Percentiles rank a stretch among this genome's conserved stretches.
Conservation (phyloP, 83 land plant species). For the Diphasiastrum complanatum region DNA sequence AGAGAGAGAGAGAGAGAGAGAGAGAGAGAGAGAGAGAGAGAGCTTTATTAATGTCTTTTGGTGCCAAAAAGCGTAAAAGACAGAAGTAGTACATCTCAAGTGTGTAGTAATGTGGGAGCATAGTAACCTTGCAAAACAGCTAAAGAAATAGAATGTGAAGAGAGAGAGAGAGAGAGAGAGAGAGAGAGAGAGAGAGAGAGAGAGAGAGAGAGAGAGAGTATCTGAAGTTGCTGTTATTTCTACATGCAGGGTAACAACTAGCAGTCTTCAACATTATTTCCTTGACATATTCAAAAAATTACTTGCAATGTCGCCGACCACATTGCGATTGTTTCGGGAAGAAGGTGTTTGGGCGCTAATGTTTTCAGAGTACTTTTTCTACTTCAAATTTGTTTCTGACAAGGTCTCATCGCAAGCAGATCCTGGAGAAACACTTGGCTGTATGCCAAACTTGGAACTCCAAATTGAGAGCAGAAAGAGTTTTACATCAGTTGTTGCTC, state of each 20-base stretch:
- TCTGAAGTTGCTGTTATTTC: too few relatives aligned
- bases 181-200: too few relatives aligned
- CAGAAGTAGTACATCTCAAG: too few relatives aligned
- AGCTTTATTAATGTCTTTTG: too few relatives aligned
- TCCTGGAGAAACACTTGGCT: constrained; percentile 11
- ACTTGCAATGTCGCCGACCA: constrained; percentile 52
- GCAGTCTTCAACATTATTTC: constrained; percentile 55
- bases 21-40: too few relatives aligned
- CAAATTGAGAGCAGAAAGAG: constrained; percentile 15
- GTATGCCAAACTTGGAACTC: constrained; percentile 2
- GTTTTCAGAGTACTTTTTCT: constrained; percentile 90
- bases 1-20: too few relatives aligned
- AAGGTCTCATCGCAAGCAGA: background rate
- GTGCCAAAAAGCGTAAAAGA: too few relatives aligned
- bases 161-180: too few relatives aligned
- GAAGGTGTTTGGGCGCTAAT: constrained; percentile 88
- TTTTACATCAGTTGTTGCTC: constrained; percentile 3
- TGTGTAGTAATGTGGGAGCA: too few relatives aligned
- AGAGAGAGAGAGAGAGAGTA: too few relatives aligned
- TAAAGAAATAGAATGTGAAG: too few relatives aligned
- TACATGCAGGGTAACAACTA: constrained; percentile 61
- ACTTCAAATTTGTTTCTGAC: constrained; percentile 46
- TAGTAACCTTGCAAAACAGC: too few relatives aligned
- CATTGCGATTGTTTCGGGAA: constrained; percentile 58
- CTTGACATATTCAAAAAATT: constrained; percentile 65